phyloP scores from a whole-genome alignment of 441 rosid genomes.

The Adansonia grandidieri region DNA sequence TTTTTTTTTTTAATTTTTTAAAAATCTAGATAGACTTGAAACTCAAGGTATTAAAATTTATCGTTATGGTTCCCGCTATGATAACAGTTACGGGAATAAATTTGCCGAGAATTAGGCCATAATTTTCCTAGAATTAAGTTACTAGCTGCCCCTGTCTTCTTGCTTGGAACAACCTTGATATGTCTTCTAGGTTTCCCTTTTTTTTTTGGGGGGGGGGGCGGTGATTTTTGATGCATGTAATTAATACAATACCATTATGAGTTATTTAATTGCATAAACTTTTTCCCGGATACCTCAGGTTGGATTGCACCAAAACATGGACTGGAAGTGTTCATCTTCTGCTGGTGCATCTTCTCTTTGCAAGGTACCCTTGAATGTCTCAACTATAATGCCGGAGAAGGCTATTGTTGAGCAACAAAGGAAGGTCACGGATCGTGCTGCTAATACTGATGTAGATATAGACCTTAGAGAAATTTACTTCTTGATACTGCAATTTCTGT shows the following conservation, averaged over 20 bases:
- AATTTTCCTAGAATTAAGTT: neutral
- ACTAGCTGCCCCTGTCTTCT: neutral
- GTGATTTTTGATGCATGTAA: neutral
- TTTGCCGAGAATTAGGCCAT: constrained; percentile 8
- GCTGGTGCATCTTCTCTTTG: constrained; percentile 48
- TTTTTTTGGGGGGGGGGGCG: neutral
- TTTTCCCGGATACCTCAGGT: constrained; percentile 42
- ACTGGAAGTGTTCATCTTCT: constrained; percentile 59
- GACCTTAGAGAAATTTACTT: constrained; percentile 95
- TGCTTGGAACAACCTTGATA: neutral
- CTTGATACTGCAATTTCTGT: constrained; percentile 92
- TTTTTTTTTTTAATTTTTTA: neutral
- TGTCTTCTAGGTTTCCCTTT: neutral
- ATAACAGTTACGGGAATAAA: neutral
- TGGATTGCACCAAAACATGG: constrained; percentile 51
- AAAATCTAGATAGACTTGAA: too few relatives aligned
- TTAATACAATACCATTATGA: neutral
- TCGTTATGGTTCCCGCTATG: neutral
- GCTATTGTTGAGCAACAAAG: constrained; percentile 23
- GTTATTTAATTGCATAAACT: constrained; percentile 17
- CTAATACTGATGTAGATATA: constrained; percentile 46
- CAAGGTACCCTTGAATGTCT: constrained; percentile 50
- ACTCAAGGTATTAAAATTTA: too few relatives aligned
- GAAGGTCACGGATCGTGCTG: too few relatives aligned
- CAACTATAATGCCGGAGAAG: constrained; percentile 51